Base-by-base conservation (phyloP, 2,329 filamentous ascomycete species). In the Alternaria triticimaculans region DNA sequence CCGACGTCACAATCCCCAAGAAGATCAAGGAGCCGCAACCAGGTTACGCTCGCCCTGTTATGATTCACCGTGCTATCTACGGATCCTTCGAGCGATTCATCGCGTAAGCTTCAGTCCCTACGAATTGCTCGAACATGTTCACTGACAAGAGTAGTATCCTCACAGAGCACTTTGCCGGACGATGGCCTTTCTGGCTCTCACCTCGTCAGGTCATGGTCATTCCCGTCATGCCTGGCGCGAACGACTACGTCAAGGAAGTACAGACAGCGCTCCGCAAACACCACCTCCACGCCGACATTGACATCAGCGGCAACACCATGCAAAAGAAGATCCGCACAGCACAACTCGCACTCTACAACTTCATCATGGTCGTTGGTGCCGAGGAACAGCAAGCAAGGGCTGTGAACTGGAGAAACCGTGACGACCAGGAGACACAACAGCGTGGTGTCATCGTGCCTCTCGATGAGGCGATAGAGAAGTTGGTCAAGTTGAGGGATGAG, bases 121-220 rank as follows among this genome's bases (percentile, higher is more conserved):
- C 6, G 10, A 26, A 21, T 11, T 18, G 43, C 28, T 3, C 14
- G 3, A 48, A 37, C 28, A 41, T 45, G 1, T 21, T 28, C 43
- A 46, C 69, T 76, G 63, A 75, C 61, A 30, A 21, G 8, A 2
- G 1, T 48, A 78, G 77, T 69, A 93, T 95, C 69, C 85, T 95
- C 64, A 92, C 88, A 49, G 92, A 96, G 84, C 92, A 95, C 81
- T 95, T 93, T 78, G 92, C 87, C 58, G 92, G 92, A 72, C 94
- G 94, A 83, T 96, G 92, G 92, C 92, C 92, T 2, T 93, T 95
- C 86, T 96, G 92, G 92, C 83, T 96, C 66, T 92, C 89, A 71
- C 92, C 92, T n/a, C 87, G 92, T 55, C 92, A 96, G 81, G 88
- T 96, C 67, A 85, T 92, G 71, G 87, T 96, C 67, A 89, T 94